Evolutionary conservation across 2,329 filamentous ascomycete species (phyloP).

Genomic region (Myriosclerotinia duriaeana): DNA sequence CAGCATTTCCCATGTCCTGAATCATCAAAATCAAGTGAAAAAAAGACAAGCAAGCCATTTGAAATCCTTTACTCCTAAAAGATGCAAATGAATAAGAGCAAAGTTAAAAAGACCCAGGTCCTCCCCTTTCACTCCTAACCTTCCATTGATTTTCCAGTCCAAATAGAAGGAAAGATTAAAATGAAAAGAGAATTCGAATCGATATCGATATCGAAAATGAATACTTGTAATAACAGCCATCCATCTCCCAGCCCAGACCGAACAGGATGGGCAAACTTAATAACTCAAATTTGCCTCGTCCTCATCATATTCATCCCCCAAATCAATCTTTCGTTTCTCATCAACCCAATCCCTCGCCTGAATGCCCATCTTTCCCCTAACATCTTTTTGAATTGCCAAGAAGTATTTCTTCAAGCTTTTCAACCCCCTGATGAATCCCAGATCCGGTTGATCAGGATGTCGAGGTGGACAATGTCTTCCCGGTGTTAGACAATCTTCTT

Average conservation of each 20-base stretch:
- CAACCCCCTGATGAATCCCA: slow-evolving; percentile 84
- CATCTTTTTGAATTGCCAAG: slow-evolving; percentile 78
- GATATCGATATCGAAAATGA: slow-evolving; percentile 4
- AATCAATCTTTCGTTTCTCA: slow-evolving; percentile 13
- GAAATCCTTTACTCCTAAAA: slow-evolving; percentile 14
- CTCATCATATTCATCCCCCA: slow-evolving; percentile 15
- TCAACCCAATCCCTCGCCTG: slow-evolving; percentile 13
- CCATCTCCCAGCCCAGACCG: not conserved
- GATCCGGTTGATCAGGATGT: slow-evolving; percentile 77
- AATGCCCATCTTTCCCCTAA: slow-evolving; percentile 46
- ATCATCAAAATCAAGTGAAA: not conserved
- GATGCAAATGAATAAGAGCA: slow-evolving; percentile 15
- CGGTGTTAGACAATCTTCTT: slow-evolving; percentile 65
- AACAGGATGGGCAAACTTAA: slow-evolving; percentile 7
- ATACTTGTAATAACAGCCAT: not conserved
- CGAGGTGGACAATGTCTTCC: slow-evolving; percentile 73
- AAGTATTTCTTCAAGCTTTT: slow-evolving; percentile 80
- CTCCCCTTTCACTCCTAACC: not conserved
- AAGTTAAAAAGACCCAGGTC: not conserved
- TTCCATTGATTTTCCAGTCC: not conserved
- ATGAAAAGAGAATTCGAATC: not conserved
- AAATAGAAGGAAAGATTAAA: not conserved
- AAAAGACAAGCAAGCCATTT: not conserved
- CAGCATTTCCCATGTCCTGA: slow-evolving; percentile 19
- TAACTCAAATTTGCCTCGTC: slow-evolving; percentile 23